Conservation (phyloP, 2,329 filamentous ascomycete species). For the Cercospora brassicicola region DNA sequence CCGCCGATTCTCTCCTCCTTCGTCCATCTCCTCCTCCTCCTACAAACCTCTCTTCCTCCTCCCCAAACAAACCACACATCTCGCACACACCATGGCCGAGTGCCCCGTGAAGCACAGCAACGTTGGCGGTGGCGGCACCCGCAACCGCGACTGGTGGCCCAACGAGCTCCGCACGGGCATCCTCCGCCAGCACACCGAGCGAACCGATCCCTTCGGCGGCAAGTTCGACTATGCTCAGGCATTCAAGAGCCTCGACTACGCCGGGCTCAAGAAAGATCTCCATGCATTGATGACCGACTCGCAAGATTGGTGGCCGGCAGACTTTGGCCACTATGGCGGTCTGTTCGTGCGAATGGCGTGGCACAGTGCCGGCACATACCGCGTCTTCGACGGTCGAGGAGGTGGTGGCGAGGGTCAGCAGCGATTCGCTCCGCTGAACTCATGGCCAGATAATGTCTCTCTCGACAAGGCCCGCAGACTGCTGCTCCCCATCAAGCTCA, state of each 20-base stretch:
- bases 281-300: conserved; percentile 72
- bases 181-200: conserved; percentile 67
- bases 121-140: conserved; percentile 56
- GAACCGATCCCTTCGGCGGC: conserved; percentile 63
- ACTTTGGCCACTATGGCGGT: conserved; percentile 78
- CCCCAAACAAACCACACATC: not conserved
- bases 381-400: conserved; percentile 71
- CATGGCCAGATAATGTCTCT: conserved; percentile 76
- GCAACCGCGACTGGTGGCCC: conserved; percentile 74
- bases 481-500: conserved; percentile 79
- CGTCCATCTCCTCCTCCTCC: not conserved
- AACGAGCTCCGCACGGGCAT: conserved; percentile 67
- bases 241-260: conserved; percentile 71
- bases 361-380: conserved; percentile 78
- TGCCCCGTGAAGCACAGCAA: conserved; percentile 37
- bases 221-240: conserved; percentile 70
- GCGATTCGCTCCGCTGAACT: conserved; percentile 77
- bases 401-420: conserved; percentile 72
- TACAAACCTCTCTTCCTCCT: not conserved
- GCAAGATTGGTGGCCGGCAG: conserved; percentile 78
- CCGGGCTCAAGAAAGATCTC: conserved; percentile 72
- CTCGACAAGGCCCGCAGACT: conserved; percentile 79
- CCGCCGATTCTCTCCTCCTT: not conserved
- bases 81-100: conserved; percentile 30
- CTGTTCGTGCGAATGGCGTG: conserved; percentile 79